Evolutionary conservation across 179 eudicot genomes (phyloP), one percentile per base, ranked within the genome.

Genomic region (Spinacia oleracea): DNA sequence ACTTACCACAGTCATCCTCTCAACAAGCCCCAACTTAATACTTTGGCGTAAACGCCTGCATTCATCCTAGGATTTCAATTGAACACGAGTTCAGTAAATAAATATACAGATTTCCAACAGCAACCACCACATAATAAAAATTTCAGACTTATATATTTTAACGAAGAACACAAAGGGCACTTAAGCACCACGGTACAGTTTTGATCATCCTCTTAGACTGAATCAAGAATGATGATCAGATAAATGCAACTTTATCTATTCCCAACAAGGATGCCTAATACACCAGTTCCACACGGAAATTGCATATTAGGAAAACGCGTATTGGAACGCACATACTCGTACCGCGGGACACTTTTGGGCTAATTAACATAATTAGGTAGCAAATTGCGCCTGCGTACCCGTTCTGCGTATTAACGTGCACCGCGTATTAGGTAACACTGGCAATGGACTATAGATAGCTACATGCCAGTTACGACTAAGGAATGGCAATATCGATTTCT

Each of bases 1-100:
- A 72, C 78, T 85, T 91, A 96, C 99, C 96, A 96, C 99, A 16
- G 97, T 96, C 85, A 94, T 81, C 78, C 91, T 80, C 81, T 86
- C 88, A 74, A 89, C 90, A 71, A 96, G 87, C 43, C 98, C 99
- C 85, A 94, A 86, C 86, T 92, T 93, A 77, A 96, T 94, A 83
- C 98, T 94, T 87, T 93, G 96, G 65, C 98, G 93, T 83, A 96
- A 83, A 58, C 99, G 96, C 77, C 89, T 90, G 91, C 99, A 96
- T 83, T 96, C 98, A 77, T 96, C 99, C 99, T 96, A 80, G 74
- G 56, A 87, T 59, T 80, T 76, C 46, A 72, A 81, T 70, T 75
- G 56, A 69, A 81, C 75, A 81, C 55, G 72, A 84, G 45, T 73
- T 79, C 78, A 87, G 81, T 76, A 70, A 79, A 72, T 51, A 55